These are phyloP conservation scores for Ilex aquifolium DNA, from an alignment of 257 asterid species.

Conservation along the genomic window DNA sequence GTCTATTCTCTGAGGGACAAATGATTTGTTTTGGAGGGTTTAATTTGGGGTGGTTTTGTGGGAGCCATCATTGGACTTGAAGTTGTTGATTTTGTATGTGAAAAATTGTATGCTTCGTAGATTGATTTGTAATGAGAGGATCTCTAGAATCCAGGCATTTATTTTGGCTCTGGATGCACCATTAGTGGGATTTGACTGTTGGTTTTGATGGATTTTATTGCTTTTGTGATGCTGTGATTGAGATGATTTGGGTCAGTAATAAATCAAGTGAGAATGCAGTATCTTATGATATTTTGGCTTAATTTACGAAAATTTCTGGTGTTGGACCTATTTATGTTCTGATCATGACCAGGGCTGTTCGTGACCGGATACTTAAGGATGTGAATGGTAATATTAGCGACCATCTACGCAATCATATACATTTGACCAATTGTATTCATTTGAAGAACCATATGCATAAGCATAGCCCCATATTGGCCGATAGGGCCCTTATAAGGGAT, in stretches of 20 bases:
- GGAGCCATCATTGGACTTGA: conserved; percentile 10
- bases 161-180: conserved; percentile 14
- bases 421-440: conserved; percentile 96
- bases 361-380: conserved; percentile 87
- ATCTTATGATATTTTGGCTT: conserved; percentile 25
- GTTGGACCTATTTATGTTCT: conserved; percentile 33
- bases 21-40: background rate
- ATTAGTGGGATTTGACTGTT: conserved; percentile 7
- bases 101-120: conserved; percentile 2
- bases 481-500: conserved; percentile 79
- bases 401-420: conserved; percentile 89
- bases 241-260: conserved; percentile 22
- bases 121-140: conserved; percentile 3
- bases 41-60: conserved; percentile 3
- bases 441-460: conserved; percentile 94
- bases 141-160: conserved; percentile 13
- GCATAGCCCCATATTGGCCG: conserved; percentile 79
- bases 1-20: too few species aligned
- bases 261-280: conserved; percentile 27
- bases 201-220: conserved; percentile 1
- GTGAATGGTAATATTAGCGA: conserved; percentile 74
- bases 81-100: conserved; percentile 1
- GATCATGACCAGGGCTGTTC: conserved; percentile 86
- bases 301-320: conserved; percentile 17
- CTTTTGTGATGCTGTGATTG: conserved; percentile 4